These are phyloP conservation scores for Penicillium rolfsii DNA, from an alignment of 2,329 filamentous ascomycete species.

Conservation along the genomic window DNA sequence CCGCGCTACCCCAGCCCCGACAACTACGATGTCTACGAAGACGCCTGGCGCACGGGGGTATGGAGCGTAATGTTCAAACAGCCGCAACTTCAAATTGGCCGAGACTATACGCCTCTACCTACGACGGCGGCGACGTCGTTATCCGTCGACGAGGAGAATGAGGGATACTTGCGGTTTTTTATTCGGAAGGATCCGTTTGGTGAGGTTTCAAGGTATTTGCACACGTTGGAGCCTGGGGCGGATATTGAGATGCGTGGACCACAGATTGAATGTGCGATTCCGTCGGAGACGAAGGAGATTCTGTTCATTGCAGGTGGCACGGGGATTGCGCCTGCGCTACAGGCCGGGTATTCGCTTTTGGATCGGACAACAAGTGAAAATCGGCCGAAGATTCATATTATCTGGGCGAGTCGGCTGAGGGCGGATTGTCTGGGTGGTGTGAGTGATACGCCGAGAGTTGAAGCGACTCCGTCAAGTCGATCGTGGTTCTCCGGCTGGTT, in stretches of 20 bases:
- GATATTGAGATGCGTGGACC: slow-evolving; percentile 79
- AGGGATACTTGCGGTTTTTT: slow-evolving; percentile 67
- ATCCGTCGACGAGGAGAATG: slow-evolving; percentile 33
- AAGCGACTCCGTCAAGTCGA: slow-evolving; percentile 9
- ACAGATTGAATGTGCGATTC: slow-evolving; percentile 67
- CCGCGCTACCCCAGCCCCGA: slow-evolving; percentile 37
- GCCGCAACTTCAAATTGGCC: slow-evolving; percentile 86
- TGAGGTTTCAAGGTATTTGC: slow-evolving; percentile 83
- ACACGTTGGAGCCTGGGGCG: slow-evolving; percentile 64
- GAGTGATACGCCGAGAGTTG: slow-evolving; percentile 49
- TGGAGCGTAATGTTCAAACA: slow-evolving; percentile 95
- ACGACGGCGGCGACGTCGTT: slow-evolving; percentile 29
- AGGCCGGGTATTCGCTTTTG: slow-evolving; percentile 68
- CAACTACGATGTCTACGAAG: slow-evolving; percentile 45
- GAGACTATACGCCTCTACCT: slow-evolving; percentile 85
- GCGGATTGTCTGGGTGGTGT: slow-evolving; percentile 67
- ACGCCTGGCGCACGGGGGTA: slow-evolving; percentile 65
- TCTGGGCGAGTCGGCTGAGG: slow-evolving; percentile 77
- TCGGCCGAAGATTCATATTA: slow-evolving; percentile 64
- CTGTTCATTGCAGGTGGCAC: slow-evolving; percentile 92
- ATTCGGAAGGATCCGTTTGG: slow-evolving; percentile 78
- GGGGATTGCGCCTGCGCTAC: slow-evolving; percentile 86
- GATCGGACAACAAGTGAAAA: slow-evolving; percentile 33
- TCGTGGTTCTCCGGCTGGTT: slow-evolving; percentile 40
- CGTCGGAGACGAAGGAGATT: slow-evolving; percentile 60